Conservation (phyloP, 306 rosid species). For the Vigna radiata region DNA sequence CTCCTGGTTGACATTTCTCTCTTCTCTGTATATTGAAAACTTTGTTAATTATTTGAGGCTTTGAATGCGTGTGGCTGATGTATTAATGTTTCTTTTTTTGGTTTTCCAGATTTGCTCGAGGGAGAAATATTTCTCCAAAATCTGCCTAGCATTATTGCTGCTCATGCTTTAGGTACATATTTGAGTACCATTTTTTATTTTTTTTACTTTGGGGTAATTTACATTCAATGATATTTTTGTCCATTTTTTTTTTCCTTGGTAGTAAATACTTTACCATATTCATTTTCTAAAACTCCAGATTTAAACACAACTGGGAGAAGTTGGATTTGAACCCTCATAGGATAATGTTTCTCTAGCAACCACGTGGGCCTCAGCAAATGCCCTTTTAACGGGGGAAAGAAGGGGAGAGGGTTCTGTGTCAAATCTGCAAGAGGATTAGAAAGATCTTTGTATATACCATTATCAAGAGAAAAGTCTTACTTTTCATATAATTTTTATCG, state of each 20-base stretch:
- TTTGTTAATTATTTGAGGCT: slow-evolving; percentile 15
- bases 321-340: slow-evolving; percentile 19
- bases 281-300: background rate
- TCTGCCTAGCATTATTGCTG: slow-evolving; percentile 87
- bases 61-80: slow-evolving; percentile 32
- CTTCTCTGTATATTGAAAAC: slow-evolving; percentile 2
- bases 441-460: background rate
- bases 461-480: background rate
- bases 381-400: slow-evolving; percentile 6
- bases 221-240: slow-evolving; percentile 5
- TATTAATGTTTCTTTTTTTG: slow-evolving; percentile 38
- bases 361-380: slow-evolving; percentile 12
- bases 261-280: too few relatives aligned
- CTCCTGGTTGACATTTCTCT: slow-evolving; percentile 8
- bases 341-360: background rate
- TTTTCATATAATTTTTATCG: slow-evolving; percentile 2
- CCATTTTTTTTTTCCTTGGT: background rate
- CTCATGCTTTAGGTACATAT: slow-evolving; percentile 86
- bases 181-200: slow-evolving; percentile 8
- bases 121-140: slow-evolving; percentile 98
- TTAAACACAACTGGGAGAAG: slow-evolving; percentile 13
- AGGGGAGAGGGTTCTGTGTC: slow-evolving; percentile 3
- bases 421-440: slow-evolving; percentile 14
- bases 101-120: slow-evolving; percentile 77
- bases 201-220: slow-evolving; percentile 24